Percentiles rank a stretch among this genome's conserved stretches.
Evolutionary conservation across 352 stramenopile species (phyloP).

Genomic region (Thalassiosira allenii): DNA sequence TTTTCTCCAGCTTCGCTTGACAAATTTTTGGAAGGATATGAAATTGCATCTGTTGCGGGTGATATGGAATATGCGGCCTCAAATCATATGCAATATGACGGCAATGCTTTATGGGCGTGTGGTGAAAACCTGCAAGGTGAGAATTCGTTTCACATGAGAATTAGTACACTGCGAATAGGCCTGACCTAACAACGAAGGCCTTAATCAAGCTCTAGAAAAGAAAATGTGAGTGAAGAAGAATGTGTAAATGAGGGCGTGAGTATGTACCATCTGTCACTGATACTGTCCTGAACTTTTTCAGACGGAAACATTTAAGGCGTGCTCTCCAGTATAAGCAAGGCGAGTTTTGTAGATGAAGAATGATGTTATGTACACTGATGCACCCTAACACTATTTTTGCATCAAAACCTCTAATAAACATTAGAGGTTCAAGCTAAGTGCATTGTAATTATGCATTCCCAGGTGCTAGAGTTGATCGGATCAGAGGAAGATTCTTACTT

Average conservation of each 20-base stretch:
- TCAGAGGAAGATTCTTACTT: slow-evolving; percentile 29
- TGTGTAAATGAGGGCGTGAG: no score
- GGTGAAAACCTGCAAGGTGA: slow-evolving; percentile 18
- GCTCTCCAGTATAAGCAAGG: background rate
- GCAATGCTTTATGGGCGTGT: background rate
- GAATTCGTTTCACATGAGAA: no score
- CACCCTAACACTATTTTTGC: no score
- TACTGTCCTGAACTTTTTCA: background rate
- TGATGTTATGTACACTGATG: background rate
- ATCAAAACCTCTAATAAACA: background rate
- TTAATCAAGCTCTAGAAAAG: background rate
- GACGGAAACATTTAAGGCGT: background rate
- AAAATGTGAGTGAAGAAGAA: background rate
- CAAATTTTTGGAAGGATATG: slow-evolving; percentile 31
- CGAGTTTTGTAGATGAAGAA: background rate
- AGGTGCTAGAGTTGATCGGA: slow-evolving; percentile 12
- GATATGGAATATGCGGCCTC: slow-evolving; percentile 23
- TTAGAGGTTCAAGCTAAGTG: background rate
- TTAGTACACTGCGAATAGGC: no score
- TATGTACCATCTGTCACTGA: background rate
- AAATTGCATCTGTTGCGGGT: background rate
- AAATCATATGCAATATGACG: background rate
- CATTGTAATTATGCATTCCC: background rate
- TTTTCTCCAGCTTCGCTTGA: slow-evolving; percentile 11
- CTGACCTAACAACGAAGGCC: no score